Base-by-base conservation (phyloP, 1,139 yeast genomes). In the Lodderomyces pseudojiufengensis region DNA sequence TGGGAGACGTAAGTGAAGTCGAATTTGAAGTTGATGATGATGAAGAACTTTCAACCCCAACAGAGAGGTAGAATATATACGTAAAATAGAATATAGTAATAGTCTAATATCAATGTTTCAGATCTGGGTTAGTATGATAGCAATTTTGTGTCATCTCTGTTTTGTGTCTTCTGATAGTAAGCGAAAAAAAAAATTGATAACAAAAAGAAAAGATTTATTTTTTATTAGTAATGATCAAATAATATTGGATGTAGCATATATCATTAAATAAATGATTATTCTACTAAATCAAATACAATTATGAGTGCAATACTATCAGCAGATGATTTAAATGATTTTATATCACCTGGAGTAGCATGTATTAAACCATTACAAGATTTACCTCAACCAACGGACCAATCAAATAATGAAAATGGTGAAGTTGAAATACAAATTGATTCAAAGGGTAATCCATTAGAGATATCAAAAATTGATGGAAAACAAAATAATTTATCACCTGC, bases 321-420 rank as follows among this genome's bases (percentile, higher is more conserved):
- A 21, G 92, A 85, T 42, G 97, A 92, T 52, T 65, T 92, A 43
- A 94, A 94, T 59, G 99, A 92, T 62, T 92, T 88, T 61, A 90
- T 92, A 36, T 74, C 86, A 31, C 98, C 98, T 0, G 95, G 96
- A 0, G 81, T 85, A 27, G 97, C 96, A 2, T 92, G 99, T 57
- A 82, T 90, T 43, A 92, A 88, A 61, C 97, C 52, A 30, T 43
- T 38, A 3, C 28, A 31, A 16, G 24, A 25, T 14, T 9, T 22
- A 27, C 14, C 4, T 6, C 14, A 26, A 26, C 7, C 24, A 7
- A 3, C 24, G 16, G 18, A 25, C 9, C n/a, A 10, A 9, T 13
- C 33, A 34, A 22, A 26, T 28, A 12, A 46, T 45, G 63, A 51
- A 31, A 45, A 53, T 31, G 59, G 66, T 44, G 62, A 65, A 54